Percentiles rank a stretch among this genome's conserved stretches.
Conservation (phyloP, 169 alveolate genomes). For the Theileria luwenshuni region DNA sequence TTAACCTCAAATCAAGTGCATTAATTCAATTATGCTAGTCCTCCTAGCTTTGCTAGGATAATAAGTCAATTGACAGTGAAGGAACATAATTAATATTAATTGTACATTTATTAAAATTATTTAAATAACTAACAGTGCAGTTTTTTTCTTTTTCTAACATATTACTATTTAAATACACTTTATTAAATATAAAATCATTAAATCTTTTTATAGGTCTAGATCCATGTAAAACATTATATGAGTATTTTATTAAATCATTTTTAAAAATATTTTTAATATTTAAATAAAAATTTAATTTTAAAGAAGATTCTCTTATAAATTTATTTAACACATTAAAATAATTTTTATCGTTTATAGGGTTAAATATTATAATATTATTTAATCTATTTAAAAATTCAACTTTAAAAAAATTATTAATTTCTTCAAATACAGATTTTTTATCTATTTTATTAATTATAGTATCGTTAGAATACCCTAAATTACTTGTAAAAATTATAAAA, state of each 20-base stretch:
- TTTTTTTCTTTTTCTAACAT: too few relatives aligned
- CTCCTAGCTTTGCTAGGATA: neutral
- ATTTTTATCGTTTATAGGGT: conserved; percentile 9
- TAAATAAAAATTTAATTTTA: neutral
- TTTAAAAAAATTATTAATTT: conserved; percentile 17
- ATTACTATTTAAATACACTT: conserved; percentile 20
- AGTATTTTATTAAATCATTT: conserved; percentile 27
- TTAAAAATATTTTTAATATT: neutral
- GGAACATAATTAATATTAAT: neutral
- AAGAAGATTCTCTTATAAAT: conserved; percentile 3
- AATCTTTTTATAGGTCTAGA: conserved; percentile 38
- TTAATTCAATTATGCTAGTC: neutral
- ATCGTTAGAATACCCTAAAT: conserved; percentile 62
- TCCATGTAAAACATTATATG: conserved; percentile 28
- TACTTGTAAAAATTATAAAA: conserved; percentile 78
- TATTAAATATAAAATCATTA: conserved; percentile 26
- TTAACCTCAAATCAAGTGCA: neutral
- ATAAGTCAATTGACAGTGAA: too few relatives aligned
- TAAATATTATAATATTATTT: conserved; percentile 27
- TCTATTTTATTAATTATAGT: neutral
- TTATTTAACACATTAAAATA: conserved; percentile 11
- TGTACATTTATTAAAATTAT: neutral
- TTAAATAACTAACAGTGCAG: neutral
- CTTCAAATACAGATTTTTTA: neutral
- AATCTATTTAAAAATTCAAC: conserved; percentile 42